Percentiles rank a stretch among this genome's conserved stretches.
These are phyloP conservation scores for Stereum hirsutum DNA, from an alignment of 1,284 basidiomycete genomes.

Conservation along the genomic window DNA sequence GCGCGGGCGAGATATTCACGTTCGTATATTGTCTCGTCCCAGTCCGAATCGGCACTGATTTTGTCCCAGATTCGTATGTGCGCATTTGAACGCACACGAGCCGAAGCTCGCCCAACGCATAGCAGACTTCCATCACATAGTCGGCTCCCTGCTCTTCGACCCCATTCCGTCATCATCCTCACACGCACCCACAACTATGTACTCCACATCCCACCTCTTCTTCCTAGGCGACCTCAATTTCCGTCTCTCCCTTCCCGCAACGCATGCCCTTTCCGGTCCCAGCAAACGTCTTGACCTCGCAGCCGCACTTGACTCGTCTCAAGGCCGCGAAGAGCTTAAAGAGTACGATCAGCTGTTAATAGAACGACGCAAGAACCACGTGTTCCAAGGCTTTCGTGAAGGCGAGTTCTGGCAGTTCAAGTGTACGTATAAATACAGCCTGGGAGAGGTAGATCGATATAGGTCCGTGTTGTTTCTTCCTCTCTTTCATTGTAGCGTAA, in stretches of 20 bases:
- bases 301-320: constrained; percentile 38
- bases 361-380: constrained; percentile 53
- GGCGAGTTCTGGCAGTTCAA: constrained; percentile 82
- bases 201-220: constrained; percentile 79
- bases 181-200: constrained; percentile 48
- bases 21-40: constrained; percentile 12
- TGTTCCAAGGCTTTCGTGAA: constrained; percentile 71
- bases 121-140: constrained; percentile 77
- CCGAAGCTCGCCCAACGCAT: constrained; percentile 66
- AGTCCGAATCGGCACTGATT: constrained; percentile 7
- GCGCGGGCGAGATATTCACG: constrained; percentile 73
- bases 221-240: constrained; percentile 90
- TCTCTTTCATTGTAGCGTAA: too few species aligned
- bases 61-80: constrained; percentile 74
- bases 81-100: constrained; percentile 86
- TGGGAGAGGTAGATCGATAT: constrained; percentile 76
- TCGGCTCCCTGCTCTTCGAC: constrained; percentile 74
- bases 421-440: constrained; percentile 81
- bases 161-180: constrained; percentile 35
- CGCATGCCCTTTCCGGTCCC: constrained; percentile 30
- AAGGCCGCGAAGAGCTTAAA: constrained; percentile 53
- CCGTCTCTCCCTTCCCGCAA: constrained; percentile 53
- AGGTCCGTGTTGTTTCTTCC: constrained; percentile 35
- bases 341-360: constrained; percentile 71
- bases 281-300: constrained; percentile 25